Conservation (phyloP, 805 yeast genomes). For the Starmerella asiatica region DNA sequence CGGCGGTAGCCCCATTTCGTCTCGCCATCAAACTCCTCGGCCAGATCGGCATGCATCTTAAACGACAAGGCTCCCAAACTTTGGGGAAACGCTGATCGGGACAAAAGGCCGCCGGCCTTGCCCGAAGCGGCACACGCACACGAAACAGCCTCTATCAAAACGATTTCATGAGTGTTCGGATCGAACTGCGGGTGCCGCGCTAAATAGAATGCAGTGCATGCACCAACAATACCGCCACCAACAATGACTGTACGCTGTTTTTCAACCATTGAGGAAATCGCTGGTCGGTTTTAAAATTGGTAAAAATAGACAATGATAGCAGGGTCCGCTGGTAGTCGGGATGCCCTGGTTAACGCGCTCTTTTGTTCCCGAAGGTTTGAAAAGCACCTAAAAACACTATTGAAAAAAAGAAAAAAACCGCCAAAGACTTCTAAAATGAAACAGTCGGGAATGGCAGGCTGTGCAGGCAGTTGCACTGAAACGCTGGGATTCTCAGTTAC, state of each 20-base stretch:
- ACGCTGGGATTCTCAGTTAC: no score
- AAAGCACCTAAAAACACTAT: no score
- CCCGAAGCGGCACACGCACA: conserved; percentile 98
- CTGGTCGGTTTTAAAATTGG: no score
- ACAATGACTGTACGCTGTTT: conserved; percentile 19
- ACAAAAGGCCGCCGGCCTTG: conserved; percentile 90
- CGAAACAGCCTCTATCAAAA: conserved; percentile 73
- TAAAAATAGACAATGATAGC: no score
- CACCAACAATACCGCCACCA: conserved; percentile 88
- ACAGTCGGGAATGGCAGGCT: no score
- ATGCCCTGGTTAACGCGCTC: no score
- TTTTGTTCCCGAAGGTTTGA: no score
- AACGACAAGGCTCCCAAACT: conserved; percentile 84
- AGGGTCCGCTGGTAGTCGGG: no score
- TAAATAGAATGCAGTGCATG: conserved; percentile 80
- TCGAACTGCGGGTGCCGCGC: conserved; percentile 72
- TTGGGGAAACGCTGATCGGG: conserved; percentile 94
- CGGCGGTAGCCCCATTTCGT: conserved; percentile 87
- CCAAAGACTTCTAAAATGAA: no score
- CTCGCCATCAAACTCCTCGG: conserved; percentile 69
- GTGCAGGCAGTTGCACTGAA: no score
- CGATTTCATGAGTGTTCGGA: conserved; percentile 59
- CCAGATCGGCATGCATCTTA: conserved; percentile 67
- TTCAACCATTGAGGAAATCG: conserved; percentile 1
- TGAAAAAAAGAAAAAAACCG: no score